These are phyloP conservation scores for Candida vaughaniae DNA, from an alignment of 805 yeast species.

Conservation along the genomic window DNA sequence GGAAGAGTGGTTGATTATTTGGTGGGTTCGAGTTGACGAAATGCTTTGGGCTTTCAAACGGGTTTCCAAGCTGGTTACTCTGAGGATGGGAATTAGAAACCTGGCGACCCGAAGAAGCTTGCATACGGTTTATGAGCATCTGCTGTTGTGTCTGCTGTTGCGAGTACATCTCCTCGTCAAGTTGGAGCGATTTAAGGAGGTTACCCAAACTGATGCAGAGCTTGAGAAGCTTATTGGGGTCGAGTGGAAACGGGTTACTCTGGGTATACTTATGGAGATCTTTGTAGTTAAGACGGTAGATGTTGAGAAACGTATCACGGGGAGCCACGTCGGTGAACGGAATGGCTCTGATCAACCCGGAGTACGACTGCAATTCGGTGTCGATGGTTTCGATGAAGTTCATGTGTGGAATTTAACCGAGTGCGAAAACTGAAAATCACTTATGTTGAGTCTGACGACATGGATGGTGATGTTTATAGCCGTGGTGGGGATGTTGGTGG, in stretches of 20 bases:
- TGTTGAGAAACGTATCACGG: conserved; percentile 26
- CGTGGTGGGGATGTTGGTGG: conserved; percentile 3
- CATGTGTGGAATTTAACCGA: too few species aligned
- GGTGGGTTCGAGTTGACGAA: conserved; percentile 12
- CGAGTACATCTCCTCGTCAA: conserved; percentile 30
- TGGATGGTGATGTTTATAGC: background rate
- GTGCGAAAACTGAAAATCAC: too few species aligned
- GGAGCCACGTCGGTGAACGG: conserved; percentile 28
- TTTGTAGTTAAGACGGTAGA: conserved; percentile 30
- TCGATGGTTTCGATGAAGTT: conserved; percentile 11
- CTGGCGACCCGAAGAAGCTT: background rate
- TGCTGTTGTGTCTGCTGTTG: conserved; percentile 19
- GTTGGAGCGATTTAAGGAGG: conserved; percentile 32
- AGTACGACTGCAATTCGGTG: conserved; percentile 14
- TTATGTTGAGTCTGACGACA: too few species aligned
- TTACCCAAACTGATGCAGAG: conserved; percentile 44
- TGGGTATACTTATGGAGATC: conserved; percentile 11
- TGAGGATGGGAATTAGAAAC: conserved; percentile 9
- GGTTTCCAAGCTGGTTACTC: conserved; percentile 6
- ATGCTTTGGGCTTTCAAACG: conserved; percentile 15
- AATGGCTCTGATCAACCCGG: conserved; percentile 29
- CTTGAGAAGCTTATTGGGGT: conserved; percentile 37
- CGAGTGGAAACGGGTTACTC: conserved; percentile 27
- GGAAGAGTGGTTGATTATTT: conserved; percentile 25
- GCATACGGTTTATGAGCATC: background rate